Conservation (phyloP, 2,329 filamentous ascomycete genomes). For the Davidsoniella neocaledoniae region DNA sequence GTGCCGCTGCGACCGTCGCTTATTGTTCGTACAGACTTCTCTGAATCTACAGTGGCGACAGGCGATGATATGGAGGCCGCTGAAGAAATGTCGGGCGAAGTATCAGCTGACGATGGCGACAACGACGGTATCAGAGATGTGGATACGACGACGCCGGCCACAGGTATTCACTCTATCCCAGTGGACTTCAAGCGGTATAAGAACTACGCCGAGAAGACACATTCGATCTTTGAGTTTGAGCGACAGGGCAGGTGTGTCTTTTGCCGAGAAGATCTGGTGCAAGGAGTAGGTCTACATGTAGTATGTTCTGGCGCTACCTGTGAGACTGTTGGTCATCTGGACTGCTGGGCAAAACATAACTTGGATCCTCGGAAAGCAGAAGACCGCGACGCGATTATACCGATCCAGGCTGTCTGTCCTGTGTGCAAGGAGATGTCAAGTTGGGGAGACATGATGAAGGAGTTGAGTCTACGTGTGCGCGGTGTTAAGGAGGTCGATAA, state of each 20-base stretch:
- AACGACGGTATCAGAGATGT: not conserved
- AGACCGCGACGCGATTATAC: slow-evolving; percentile 36
- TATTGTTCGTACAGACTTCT: slow-evolving; percentile 40
- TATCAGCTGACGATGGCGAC: not conserved
- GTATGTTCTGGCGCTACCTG: slow-evolving; percentile 38
- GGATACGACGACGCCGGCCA: slow-evolving; percentile 13
- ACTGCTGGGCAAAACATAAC: slow-evolving; percentile 41
- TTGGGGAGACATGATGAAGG: slow-evolving; percentile 71
- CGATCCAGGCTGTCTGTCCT: slow-evolving; percentile 54
- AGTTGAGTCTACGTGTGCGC: slow-evolving; percentile 56
- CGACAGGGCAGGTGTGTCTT: slow-evolving; percentile 37
- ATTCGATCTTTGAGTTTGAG: slow-evolving; percentile 37
- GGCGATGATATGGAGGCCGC: not conserved
- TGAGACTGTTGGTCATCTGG: slow-evolving; percentile 40
- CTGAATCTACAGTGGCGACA: slow-evolving; percentile 14
- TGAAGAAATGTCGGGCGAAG: not conserved
- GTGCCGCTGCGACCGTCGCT: slow-evolving; percentile 32
- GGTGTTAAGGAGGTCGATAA: slow-evolving; percentile 54
- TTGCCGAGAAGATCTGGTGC: slow-evolving; percentile 29
- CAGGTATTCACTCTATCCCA: slow-evolving; percentile 37
- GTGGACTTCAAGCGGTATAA: slow-evolving; percentile 38
- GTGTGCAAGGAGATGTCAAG: slow-evolving; percentile 42
- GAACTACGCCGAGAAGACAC: slow-evolving; percentile 37
- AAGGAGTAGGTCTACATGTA: slow-evolving; percentile 35
- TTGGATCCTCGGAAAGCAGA: slow-evolving; percentile 21